Conservation (phyloP, 441 rosid genomes). For the Syzygium syzygioides region DNA sequence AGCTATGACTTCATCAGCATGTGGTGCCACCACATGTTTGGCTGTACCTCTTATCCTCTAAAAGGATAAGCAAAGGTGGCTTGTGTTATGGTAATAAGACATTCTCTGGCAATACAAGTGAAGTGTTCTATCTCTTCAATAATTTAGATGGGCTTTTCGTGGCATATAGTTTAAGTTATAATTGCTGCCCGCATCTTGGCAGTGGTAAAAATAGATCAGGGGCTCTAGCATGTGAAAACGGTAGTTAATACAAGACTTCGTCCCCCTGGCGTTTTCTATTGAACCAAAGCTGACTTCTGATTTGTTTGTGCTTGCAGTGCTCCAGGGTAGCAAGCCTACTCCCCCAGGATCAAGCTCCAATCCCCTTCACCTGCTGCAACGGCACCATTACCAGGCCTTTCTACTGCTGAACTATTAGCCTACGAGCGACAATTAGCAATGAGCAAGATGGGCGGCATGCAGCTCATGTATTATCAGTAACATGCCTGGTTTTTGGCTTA, state of each 20-base stretch:
- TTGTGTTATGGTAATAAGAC: background rate
- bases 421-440: constrained; percentile 73
- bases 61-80: background rate
- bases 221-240: background rate
- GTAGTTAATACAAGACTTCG: background rate
- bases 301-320: constrained; percentile 36
- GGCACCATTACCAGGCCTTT: constrained; percentile 52
- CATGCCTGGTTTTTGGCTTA: constrained; percentile 16
- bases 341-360: constrained; percentile 83
- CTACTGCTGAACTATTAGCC: constrained; percentile 67
- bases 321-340: constrained; percentile 89
- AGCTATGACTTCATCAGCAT: background rate
- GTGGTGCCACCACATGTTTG: background rate
- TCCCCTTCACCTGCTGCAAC: constrained; percentile 81
- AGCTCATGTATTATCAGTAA: constrained; percentile 79
- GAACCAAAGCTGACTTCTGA: background rate
- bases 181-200: background rate
- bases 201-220: background rate
- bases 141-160: background rate
- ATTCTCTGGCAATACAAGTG: background rate
- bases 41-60: background rate
- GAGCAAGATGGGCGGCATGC: constrained; percentile 77
- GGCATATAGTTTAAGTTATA: background rate
- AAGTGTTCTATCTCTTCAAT: background rate
- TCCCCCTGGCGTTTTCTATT: background rate